These are phyloP conservation scores for Rhynchospora breviuscula DNA, from an alignment of 176 grass and related monocot species.

Conservation along the genomic window DNA sequence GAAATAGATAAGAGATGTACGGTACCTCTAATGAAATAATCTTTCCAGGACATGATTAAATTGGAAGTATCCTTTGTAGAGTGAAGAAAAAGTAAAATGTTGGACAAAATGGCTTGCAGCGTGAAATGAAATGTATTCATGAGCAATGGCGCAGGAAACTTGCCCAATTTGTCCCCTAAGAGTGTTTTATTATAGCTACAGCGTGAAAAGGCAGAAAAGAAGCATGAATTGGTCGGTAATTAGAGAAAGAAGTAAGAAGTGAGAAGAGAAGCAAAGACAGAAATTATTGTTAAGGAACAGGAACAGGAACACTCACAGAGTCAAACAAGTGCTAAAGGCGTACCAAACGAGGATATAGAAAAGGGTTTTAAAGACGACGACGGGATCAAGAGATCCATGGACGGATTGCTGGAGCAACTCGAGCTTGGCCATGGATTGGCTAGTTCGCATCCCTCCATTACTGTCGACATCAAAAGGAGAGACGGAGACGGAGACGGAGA, in stretches of 20 bases:
- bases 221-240: no score
- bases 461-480: constrained; percentile 65
- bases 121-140: constrained; percentile 99
- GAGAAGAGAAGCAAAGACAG: constrained; percentile 18
- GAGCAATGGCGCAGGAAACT: constrained; percentile 94
- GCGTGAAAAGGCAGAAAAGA: not conserved
- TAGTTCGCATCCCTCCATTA: constrained; percentile 43
- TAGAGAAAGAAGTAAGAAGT: not conserved
- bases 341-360: constrained; percentile 98
- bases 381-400: constrained; percentile 50
- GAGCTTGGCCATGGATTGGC: constrained; percentile 77
- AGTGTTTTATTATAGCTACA: constrained; percentile 96
- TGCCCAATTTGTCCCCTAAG: constrained; percentile 94
- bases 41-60: constrained; percentile 87
- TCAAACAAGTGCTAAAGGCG: constrained; percentile 97
- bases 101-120: constrained; percentile 87
- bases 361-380: constrained; percentile 52
- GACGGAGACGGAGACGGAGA: constrained; percentile 10
- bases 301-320: constrained; percentile 65
- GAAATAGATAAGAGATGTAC: not conserved
- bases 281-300: no score
- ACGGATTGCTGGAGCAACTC: constrained; percentile 60
- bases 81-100: constrained; percentile 67
- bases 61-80: constrained; percentile 35
- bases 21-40: constrained; percentile 94